A percentile compares a stretch with the other conserved stretches of the same genome.
Evolutionary conservation across 768 basidiomycete genomes (phyloP).

Genomic region (Hericium coralloides): DNA sequence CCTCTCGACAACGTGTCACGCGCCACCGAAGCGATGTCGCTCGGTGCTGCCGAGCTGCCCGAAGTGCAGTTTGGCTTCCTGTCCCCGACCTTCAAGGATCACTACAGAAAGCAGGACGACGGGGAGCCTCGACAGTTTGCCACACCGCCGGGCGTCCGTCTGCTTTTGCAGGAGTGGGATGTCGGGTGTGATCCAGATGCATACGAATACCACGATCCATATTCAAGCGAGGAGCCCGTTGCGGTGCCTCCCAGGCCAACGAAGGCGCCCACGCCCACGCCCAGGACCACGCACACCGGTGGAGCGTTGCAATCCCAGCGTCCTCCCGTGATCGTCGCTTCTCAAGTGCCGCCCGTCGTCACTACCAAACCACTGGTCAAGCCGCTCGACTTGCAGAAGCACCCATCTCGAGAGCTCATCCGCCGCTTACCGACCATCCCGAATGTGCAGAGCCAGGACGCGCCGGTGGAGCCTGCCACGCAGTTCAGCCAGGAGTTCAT

Average conservation of each 20-base stretch:
- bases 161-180: slow-evolving; percentile 64
- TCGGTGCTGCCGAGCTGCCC: slow-evolving; percentile 43
- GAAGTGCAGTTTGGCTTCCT: slow-evolving; percentile 55
- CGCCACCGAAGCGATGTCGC: slow-evolving; percentile 37
- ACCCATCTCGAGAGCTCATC: not conserved
- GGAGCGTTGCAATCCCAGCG: not conserved
- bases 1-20: slow-evolving; percentile 47
- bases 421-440: not conserved
- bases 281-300: too few species aligned
- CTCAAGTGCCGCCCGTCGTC: not conserved
- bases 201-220: slow-evolving; percentile 49
- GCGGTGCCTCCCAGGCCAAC: not conserved
- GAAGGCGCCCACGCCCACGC: not conserved
- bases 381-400: not conserved
- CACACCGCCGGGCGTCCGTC: slow-evolving; percentile 43
- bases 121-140: not conserved
- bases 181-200: slow-evolving; percentile 40
- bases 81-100: slow-evolving; percentile 34
- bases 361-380: not conserved
- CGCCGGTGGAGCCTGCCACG: not conserved
- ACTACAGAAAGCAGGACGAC: slow-evolving; percentile 11
- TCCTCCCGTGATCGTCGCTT: not conserved
- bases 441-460: not conserved
- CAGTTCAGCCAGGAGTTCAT: slow-evolving; percentile 18
- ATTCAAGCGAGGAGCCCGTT: slow-evolving; percentile 21